A percentile compares a stretch with the other conserved stretches of the same genome.
Conservation (phyloP, 306 rosid species). For the Inga leiocalycina region DNA sequence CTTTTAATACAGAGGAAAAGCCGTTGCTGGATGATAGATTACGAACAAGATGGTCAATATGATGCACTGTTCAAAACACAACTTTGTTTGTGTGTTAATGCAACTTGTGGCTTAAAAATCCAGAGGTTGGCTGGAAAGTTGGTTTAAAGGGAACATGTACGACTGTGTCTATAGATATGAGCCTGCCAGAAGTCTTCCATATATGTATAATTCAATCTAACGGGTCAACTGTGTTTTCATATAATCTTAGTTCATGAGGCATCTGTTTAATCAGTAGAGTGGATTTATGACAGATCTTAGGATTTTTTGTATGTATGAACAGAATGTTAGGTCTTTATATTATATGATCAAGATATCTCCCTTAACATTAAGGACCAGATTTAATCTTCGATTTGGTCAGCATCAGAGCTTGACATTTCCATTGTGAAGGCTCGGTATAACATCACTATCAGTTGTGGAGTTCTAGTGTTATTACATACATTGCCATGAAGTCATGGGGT, state of each 20-base stretch:
- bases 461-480: too few relatives aligned
- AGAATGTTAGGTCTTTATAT: background rate
- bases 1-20: too few relatives aligned
- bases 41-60: too few relatives aligned
- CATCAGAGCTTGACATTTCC: background rate
- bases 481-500: too few relatives aligned
- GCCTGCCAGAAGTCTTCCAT: constrained; percentile 41
- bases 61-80: background rate
- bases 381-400: background rate
- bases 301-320: background rate
- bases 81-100: background rate
- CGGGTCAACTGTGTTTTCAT: background rate
- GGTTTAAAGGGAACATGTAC: constrained; percentile 61
- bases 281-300: background rate
- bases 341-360: background rate
- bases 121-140: constrained; percentile 70
- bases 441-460: background rate
- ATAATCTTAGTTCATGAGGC: background rate
- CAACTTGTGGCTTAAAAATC: constrained; percentile 80
- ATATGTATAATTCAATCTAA: background rate
- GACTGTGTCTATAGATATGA: constrained; percentile 67
- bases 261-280: background rate
- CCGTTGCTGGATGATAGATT: too few relatives aligned
- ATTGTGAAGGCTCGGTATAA: too few relatives aligned
- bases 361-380: background rate